phyloP scores from a whole-genome alignment of 805 yeast genomes.

The Alloascoidea africana region DNA sequence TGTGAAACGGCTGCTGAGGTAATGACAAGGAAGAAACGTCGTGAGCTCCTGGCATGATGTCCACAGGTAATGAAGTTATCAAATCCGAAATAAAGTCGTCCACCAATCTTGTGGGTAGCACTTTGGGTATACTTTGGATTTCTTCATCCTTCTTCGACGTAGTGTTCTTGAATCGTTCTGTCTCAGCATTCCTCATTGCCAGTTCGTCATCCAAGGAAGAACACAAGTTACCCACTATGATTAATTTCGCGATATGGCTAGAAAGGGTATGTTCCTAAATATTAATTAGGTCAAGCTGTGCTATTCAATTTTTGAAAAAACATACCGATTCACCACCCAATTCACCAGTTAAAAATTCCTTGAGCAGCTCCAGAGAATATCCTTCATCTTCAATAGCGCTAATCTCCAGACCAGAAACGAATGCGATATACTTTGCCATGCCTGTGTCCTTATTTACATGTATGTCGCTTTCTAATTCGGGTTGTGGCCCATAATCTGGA shows the following conservation, averaged over 20 bases:
- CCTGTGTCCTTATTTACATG: slow-evolving; percentile 9
- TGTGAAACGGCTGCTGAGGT: slow-evolving; percentile 88
- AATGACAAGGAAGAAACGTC: slow-evolving; percentile 79
- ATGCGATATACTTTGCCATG: slow-evolving; percentile 49
- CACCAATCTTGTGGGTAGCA: slow-evolving; percentile 23
- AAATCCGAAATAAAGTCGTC: slow-evolving; percentile 45
- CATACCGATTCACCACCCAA: slow-evolving; percentile 23
- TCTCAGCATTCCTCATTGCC: slow-evolving; percentile 15
- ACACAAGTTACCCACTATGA: slow-evolving; percentile 60
- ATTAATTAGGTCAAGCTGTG: background rate
- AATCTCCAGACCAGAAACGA: slow-evolving; percentile 65
- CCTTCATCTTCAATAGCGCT: slow-evolving; percentile 27
- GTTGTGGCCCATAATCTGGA: slow-evolving; percentile 52
- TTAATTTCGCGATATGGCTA: slow-evolving; percentile 26
- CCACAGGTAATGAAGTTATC: slow-evolving; percentile 46
- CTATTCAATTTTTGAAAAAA: background rate
- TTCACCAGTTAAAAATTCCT: slow-evolving; percentile 61
- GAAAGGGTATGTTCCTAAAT: background rate
- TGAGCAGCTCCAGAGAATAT: slow-evolving; percentile 38
- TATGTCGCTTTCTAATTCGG: slow-evolving; percentile 4
- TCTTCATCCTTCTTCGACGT: slow-evolving; percentile 9
- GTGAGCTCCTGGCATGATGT: slow-evolving; percentile 67
- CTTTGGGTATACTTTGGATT: slow-evolving; percentile 16
- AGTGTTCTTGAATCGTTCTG: slow-evolving; percentile 7
- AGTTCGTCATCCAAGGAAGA: slow-evolving; percentile 12